Evolutionary conservation across 2,329 filamentous ascomycete genomes (phyloP).

Genomic region (Penicillium psychrosexuale): DNA sequence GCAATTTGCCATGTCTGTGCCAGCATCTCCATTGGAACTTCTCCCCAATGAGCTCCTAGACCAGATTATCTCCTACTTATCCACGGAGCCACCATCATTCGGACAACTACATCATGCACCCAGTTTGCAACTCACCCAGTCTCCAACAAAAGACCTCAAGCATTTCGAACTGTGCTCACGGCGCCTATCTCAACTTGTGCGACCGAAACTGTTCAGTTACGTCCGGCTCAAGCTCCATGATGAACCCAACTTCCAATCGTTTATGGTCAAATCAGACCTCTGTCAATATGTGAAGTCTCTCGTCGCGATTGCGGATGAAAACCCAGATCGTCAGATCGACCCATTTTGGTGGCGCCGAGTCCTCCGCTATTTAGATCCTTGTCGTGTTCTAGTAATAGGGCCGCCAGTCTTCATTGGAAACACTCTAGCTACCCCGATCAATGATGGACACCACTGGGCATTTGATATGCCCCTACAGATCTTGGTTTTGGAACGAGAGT

Average conservation of each 20-base stretch:
- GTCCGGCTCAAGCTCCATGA: slow-evolving; percentile 41
- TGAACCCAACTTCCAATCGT: slow-evolving; percentile 37
- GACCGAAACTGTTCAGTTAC: slow-evolving; percentile 59
- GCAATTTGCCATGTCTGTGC: slow-evolving; percentile 23
- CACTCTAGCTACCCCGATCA: slow-evolving; percentile 57
- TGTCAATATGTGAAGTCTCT: slow-evolving; percentile 47
- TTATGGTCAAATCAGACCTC: slow-evolving; percentile 35
- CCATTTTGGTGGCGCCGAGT: slow-evolving; percentile 55
- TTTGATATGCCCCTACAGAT: slow-evolving; percentile 64
- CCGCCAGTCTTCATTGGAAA: slow-evolving; percentile 61
- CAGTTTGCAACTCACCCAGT: slow-evolving; percentile 42
- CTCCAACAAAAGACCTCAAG: slow-evolving; percentile 51
- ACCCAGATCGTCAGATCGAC: slow-evolving; percentile 38
- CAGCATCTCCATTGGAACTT: slow-evolving; percentile 10
- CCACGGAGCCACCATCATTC: slow-evolving; percentile 50
- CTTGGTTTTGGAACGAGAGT: slow-evolving; percentile 45
- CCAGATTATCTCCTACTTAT: slow-evolving; percentile 57
- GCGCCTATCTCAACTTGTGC: slow-evolving; percentile 51
- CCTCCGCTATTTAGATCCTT: slow-evolving; percentile 54
- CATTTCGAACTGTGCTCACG: slow-evolving; percentile 53
- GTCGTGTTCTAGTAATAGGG: slow-evolving; percentile 57
- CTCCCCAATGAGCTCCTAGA: slow-evolving; percentile 62
- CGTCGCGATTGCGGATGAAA: slow-evolving; percentile 44
- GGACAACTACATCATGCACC: slow-evolving; percentile 52
- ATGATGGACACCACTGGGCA: slow-evolving; percentile 59